Evolutionary conservation across 2,329 filamentous ascomycete genomes (phyloP).

Genomic region (Cladosporium cucumerinum): DNA sequence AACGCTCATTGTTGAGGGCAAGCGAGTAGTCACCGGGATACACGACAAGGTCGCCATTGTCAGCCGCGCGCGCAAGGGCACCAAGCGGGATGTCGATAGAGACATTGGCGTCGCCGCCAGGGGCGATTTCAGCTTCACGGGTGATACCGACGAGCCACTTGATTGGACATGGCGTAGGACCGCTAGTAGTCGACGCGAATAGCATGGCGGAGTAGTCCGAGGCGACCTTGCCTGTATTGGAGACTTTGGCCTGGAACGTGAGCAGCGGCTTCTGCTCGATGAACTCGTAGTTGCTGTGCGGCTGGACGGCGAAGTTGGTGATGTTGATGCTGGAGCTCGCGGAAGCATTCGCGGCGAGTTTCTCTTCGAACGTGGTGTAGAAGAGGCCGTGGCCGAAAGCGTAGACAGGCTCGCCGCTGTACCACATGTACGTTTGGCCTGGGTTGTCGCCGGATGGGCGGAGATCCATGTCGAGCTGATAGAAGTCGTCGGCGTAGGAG

Average conservation of each 20-base stretch:
- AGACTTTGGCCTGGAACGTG: constrained; percentile 37
- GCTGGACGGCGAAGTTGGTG: constrained; percentile 33
- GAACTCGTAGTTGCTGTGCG: constrained; percentile 22
- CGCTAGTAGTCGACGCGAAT: constrained; percentile 39
- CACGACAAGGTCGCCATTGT: constrained; percentile 38
- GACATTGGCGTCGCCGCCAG: constrained; percentile 23
- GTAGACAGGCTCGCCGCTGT: constrained; percentile 38
- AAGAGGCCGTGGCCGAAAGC: constrained; percentile 45
- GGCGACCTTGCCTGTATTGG: constrained; percentile 35
- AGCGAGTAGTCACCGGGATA: constrained; percentile 44
- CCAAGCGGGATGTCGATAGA: constrained; percentile 39
- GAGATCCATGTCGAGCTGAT: constrained; percentile 30
- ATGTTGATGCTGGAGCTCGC: constrained; percentile 34
- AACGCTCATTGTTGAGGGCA: constrained; percentile 41
- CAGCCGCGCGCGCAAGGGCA: constrained; percentile 38
- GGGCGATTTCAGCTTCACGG: constrained; percentile 21
- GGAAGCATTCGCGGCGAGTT: constrained; percentile 17
- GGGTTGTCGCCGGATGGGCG: constrained; percentile 37
- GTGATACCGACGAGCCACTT: constrained; percentile 39
- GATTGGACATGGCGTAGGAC: constrained; percentile 41
- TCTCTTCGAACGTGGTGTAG: constrained; percentile 41
- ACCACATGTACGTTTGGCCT: constrained; percentile 47
- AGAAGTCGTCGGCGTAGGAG: constrained; percentile 34
- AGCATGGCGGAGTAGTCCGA: constrained; percentile 44
- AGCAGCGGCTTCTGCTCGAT: constrained; percentile 38